Percentiles rank a stretch among this genome's conserved stretches.
These are phyloP conservation scores for Neurospora crassa DNA, from an alignment of 2,329 filamentous ascomycete genomes.

Conservation along the genomic window DNA sequence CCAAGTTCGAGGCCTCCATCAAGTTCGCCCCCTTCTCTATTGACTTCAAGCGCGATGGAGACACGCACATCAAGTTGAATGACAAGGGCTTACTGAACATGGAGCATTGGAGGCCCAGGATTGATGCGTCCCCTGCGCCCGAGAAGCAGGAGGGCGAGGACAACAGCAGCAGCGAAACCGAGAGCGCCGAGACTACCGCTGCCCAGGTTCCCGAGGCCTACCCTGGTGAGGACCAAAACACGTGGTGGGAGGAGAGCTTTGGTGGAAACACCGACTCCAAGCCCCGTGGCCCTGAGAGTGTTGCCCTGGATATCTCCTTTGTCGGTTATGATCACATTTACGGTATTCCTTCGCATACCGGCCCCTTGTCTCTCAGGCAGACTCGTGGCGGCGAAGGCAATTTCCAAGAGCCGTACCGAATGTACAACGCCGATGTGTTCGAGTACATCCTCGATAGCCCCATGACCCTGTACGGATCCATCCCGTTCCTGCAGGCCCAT, in stretches of 20 bases:
- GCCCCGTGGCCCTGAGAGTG: conserved; percentile 86
- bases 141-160: conserved; percentile 47
- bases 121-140: conserved; percentile 44
- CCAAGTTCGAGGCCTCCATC: conserved; percentile 73
- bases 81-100: conserved; percentile 83
- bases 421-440: conserved; percentile 97
- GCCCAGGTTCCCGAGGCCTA: background rate
- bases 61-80: conserved; percentile 80
- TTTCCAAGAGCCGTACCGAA: conserved; percentile 79
- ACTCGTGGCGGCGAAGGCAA: conserved; percentile 82
- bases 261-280: conserved; percentile 93
- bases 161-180: conserved; percentile 25
- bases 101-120: conserved; percentile 89
- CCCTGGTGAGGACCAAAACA: conserved; percentile 63
- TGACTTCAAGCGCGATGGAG: conserved; percentile 76
- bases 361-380: conserved; percentile 77
- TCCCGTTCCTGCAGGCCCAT: conserved; percentile 97
- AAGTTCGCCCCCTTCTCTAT: conserved; percentile 74
- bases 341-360: conserved; percentile 88
- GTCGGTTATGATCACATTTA: conserved; percentile 86
- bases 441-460: conserved; percentile 96
- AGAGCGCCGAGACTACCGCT: background rate
- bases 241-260: conserved; percentile 97
- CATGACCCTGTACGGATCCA: conserved; percentile 96
- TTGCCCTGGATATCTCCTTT: conserved; percentile 86